These are phyloP conservation scores for Chalciporus chontae DNA, from an alignment of 768 basidiomycete species.

Conservation along the genomic window DNA sequence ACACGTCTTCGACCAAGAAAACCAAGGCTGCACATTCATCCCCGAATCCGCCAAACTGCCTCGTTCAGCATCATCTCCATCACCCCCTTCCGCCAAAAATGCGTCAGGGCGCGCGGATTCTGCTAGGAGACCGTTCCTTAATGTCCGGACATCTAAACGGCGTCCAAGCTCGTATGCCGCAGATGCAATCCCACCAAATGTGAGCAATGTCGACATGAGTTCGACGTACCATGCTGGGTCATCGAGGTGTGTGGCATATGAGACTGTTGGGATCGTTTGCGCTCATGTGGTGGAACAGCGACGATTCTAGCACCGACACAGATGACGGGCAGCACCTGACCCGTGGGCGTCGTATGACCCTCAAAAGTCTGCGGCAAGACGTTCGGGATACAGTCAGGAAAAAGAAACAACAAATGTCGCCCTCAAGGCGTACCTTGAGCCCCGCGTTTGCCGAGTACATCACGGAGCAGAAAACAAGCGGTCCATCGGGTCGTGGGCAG, in stretches of 20 bases:
- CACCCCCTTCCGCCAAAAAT: conserved; percentile 60
- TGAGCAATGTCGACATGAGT: conserved; percentile 61
- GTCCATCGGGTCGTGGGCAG: conserved; percentile 36
- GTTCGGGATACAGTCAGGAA: conserved; percentile 24
- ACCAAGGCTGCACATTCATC: neutral
- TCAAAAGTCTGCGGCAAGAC: conserved; percentile 28
- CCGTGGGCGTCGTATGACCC: conserved; percentile 43
- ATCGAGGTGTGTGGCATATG: conserved; percentile 56
- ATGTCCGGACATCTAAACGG: conserved; percentile 25
- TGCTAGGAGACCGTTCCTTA: conserved; percentile 36
- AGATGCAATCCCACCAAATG: conserved; percentile 18
- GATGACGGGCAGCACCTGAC: conserved; percentile 43
- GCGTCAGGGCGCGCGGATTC: conserved; percentile 48
- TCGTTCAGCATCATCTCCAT: conserved; percentile 76
- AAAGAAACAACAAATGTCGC: conserved; percentile 27
- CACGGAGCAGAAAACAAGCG: conserved; percentile 32
- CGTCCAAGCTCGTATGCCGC: conserved; percentile 24
- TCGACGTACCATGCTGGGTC: conserved; percentile 87
- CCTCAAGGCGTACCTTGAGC: conserved; percentile 23
- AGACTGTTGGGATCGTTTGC: neutral
- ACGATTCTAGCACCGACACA: conserved; percentile 55
- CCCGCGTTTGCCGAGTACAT: conserved; percentile 23
- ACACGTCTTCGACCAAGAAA: neutral
- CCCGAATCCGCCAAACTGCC: conserved; percentile 54
- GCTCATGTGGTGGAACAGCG: conserved; percentile 33